Percentiles rank a stretch among this genome's conserved stretches.
Conservation (phyloP, 2,329 filamentous ascomycete species). For the Pseudocercospora fuligena region DNA sequence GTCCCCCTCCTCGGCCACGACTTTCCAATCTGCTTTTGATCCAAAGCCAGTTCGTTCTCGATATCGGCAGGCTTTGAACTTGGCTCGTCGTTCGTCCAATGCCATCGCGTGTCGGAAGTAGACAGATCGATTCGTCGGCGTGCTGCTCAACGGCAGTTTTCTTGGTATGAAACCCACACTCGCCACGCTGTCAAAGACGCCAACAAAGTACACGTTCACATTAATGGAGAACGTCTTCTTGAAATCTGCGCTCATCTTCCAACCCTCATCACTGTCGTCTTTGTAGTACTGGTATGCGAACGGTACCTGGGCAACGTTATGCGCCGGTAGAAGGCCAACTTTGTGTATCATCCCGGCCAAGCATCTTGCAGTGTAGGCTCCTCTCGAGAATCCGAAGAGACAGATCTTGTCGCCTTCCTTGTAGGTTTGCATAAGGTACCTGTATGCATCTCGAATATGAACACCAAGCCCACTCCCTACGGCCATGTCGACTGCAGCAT, state of each 20-base stretch:
- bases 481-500: conserved; percentile 50
- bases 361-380: conserved; percentile 57
- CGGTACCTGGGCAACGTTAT: conserved; percentile 44
- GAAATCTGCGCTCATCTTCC: conserved; percentile 50
- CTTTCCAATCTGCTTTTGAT: conserved; percentile 24
- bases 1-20: conserved; percentile 24
- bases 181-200: conserved; percentile 52
- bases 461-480: conserved; percentile 50
- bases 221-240: conserved; percentile 52
- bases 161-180: conserved; percentile 50
- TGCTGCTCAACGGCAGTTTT: conserved; percentile 46
- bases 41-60: conserved; percentile 38
- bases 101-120: conserved; percentile 53
- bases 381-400: conserved; percentile 29
- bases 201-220: conserved; percentile 51
- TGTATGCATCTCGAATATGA: conserved; percentile 45
- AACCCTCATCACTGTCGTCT: conserved; percentile 46
- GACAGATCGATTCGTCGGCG: conserved; percentile 42
- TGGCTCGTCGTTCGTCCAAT: conserved; percentile 50
- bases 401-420: conserved; percentile 28
- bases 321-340: conserved; percentile 44
- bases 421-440: conserved; percentile 48
- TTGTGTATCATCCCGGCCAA: conserved; percentile 53
- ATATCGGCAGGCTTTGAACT: conserved; percentile 51
- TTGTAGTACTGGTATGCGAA: conserved; percentile 55